Conservation (phyloP, 2,329 filamentous ascomycete genomes). For the Exophiala xenobiotica region DNA sequence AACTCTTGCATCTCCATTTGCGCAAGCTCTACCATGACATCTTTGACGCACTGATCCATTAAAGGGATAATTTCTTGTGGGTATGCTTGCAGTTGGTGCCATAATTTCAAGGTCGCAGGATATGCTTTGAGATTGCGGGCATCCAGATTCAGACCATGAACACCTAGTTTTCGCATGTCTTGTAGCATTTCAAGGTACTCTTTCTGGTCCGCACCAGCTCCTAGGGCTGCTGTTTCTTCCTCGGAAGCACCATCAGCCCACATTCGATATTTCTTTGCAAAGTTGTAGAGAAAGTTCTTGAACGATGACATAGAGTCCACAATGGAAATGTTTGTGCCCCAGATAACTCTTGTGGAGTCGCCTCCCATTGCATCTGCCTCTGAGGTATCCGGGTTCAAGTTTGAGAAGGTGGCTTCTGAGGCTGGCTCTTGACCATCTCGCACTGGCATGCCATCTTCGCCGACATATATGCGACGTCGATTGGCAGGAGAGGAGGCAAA, state of each 20-base stretch:
- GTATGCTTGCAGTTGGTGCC: slow-evolving; percentile 91
- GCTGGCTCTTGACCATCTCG: slow-evolving; percentile 45
- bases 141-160: slow-evolving; percentile 82
- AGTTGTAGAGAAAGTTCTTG: slow-evolving; percentile 90
- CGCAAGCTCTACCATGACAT: slow-evolving; percentile 87
- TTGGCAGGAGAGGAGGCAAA: slow-evolving; percentile 54
- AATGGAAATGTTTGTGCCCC: slow-evolving; percentile 96
- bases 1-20: slow-evolving; percentile 73
- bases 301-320: slow-evolving; percentile 83
- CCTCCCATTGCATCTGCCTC: slow-evolving; percentile 88
- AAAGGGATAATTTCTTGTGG: slow-evolving; percentile 94
- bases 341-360: slow-evolving; percentile 78
- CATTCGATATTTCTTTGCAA: slow-evolving; percentile 89
- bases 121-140: slow-evolving; percentile 87
- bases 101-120: slow-evolving; percentile 86
- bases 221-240: slow-evolving; percentile 67
- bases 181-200: slow-evolving; percentile 83
- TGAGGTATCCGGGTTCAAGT: slow-evolving; percentile 77
- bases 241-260: slow-evolving; percentile 82
- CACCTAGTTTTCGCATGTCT: slow-evolving; percentile 84
- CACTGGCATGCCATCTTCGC: slow-evolving; percentile 62
- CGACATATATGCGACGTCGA: slow-evolving; percentile 62
- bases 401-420: slow-evolving; percentile 66
- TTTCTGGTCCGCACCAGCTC: slow-evolving; percentile 69
- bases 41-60: slow-evolving; percentile 93